A percentile compares a stretch with the other conserved stretches of the same genome.
Evolutionary conservation across 1,284 basidiomycete species (phyloP).

Genomic region (Rhizopogon parksii): DNA sequence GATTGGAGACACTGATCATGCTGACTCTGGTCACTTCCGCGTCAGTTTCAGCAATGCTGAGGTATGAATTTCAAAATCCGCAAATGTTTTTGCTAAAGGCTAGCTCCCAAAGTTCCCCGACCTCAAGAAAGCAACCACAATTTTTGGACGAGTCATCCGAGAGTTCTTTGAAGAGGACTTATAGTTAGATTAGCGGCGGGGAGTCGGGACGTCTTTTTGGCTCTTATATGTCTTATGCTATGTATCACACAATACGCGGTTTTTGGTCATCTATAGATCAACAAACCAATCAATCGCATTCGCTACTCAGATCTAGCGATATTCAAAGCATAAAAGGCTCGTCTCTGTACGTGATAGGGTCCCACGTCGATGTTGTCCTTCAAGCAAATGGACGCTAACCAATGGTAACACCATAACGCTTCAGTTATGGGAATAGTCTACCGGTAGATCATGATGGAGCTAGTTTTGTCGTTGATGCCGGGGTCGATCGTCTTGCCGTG

Average conservation of each 20-base stretch:
- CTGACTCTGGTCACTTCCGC: constrained; percentile 49
- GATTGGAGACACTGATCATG: constrained; percentile 17
- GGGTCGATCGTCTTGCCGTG: no score
- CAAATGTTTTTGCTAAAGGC: not conserved
- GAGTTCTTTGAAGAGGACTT: constrained; percentile 15
- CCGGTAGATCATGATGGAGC: no score
- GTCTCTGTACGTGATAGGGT: no score
- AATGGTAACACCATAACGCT: no score
- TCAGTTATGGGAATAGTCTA: no score
- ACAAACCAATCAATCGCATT: no score
- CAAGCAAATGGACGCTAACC: no score
- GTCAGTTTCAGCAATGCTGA: constrained; percentile 54
- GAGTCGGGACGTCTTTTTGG: no score
- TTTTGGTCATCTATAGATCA: not conserved
- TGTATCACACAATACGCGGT: not conserved
- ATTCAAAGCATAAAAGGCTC: no score
- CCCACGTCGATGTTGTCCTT: no score
- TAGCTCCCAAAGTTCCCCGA: constrained; percentile 29
- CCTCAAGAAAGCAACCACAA: constrained; percentile 38
- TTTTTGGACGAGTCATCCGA: constrained; percentile 32
- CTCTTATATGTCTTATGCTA: not conserved
- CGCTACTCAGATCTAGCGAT: no score
- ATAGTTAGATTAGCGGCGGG: not conserved
- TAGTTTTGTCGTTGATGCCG: no score
- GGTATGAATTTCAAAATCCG: constrained; percentile 30